Evolutionary conservation across 495 filamentous ascomycete genomes (phyloP).

Genomic region (Bacidia rubella): DNA sequence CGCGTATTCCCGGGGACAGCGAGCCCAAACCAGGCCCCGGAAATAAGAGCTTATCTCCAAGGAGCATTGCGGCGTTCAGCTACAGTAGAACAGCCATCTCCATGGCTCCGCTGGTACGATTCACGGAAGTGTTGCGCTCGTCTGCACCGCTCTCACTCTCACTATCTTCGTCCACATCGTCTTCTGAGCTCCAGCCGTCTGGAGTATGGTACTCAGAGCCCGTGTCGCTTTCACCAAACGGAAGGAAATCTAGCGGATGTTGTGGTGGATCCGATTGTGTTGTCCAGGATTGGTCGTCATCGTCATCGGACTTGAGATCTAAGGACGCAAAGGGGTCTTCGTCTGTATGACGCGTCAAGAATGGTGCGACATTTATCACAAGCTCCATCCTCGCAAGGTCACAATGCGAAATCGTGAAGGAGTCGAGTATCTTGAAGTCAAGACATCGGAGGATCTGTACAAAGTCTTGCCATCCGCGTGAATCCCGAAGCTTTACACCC

Average conservation of each 20-base stretch:
- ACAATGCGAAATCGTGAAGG: neutral
- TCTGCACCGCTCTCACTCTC: too few species aligned
- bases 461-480: too few species aligned
- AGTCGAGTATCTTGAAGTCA: neutral
- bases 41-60: too few species aligned
- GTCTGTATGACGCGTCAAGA: neutral
- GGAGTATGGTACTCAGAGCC: neutral
- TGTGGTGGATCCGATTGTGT: neutral
- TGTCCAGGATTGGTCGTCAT: neutral
- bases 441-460: neutral
- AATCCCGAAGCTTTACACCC: too few species aligned
- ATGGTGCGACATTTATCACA: neutral
- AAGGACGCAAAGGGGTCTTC: neutral
- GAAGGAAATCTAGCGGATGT: neutral
- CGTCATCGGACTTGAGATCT: neutral
- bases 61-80: too few species aligned
- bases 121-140: too few species aligned
- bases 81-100: too few species aligned
- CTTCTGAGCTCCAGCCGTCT: neutral
- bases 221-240: neutral
- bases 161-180: neutral
- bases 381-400: neutral
- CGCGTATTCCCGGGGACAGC: too few species aligned
- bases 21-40: too few species aligned
- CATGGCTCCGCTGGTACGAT: too few species aligned